These are phyloP conservation scores for Calophaca sinica DNA, from an alignment of 306 rosid genomes.

Conservation along the genomic window DNA sequence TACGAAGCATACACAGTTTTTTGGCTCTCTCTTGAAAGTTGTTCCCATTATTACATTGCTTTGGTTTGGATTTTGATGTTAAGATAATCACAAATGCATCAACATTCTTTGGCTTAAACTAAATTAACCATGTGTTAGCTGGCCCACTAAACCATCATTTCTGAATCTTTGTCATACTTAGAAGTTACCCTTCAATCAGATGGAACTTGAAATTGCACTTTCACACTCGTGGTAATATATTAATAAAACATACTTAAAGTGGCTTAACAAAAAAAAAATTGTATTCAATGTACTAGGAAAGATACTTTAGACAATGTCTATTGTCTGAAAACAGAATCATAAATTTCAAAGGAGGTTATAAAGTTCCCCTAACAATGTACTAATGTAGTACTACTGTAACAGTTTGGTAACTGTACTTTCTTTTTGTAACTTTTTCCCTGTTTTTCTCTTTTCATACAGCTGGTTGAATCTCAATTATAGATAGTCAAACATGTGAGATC, in stretches of 20 bases:
- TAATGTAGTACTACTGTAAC: background rate
- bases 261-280: conserved; percentile 22
- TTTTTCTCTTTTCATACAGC: conserved; percentile 18
- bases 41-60: conserved; percentile 52
- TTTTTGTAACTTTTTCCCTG: background rate
- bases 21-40: conserved; percentile 41
- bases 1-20: conserved; percentile 31
- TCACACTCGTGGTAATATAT: conserved; percentile 51
- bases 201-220: conserved; percentile 48
- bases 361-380: conserved; percentile 31
- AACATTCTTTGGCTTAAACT: conserved; percentile 47
- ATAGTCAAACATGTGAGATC: conserved; percentile 13
- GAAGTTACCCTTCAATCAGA: conserved; percentile 76
- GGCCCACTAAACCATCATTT: conserved; percentile 58
- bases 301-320: conserved; percentile 31
- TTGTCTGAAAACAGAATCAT: conserved; percentile 26
- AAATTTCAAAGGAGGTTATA: conserved; percentile 41
- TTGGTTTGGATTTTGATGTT: conserved; percentile 54
- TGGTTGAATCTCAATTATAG: conserved; percentile 31
- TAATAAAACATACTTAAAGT: conserved; percentile 28
- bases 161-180: conserved; percentile 92
- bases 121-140: conserved; percentile 47
- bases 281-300: conserved; percentile 18
- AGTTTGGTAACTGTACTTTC: background rate
- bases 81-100: conserved; percentile 52